These are phyloP conservation scores for Globisporangium okanoganense DNA, from an alignment of 352 stramenopile genomes.

Conservation along the genomic window DNA sequence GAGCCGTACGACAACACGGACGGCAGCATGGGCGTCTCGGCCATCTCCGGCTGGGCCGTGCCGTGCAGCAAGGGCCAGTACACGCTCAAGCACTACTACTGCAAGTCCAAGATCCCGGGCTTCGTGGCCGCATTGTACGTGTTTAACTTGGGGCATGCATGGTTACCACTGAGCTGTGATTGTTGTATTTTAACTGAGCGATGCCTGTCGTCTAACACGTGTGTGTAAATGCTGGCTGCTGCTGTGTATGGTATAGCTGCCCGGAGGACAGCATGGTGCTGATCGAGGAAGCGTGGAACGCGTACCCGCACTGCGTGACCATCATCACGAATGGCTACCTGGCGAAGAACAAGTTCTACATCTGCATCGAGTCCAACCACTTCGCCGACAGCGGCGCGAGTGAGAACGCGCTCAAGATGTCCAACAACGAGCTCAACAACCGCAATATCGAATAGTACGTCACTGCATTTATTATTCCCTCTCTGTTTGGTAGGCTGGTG, in stretches of 20 bases:
- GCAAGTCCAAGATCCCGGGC: slow-evolving; percentile 79
- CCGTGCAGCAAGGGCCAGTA: slow-evolving; percentile 82
- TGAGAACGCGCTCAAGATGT: slow-evolving; percentile 70
- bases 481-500: no score
- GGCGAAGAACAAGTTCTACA: slow-evolving; percentile 86
- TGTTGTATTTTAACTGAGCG: background rate
- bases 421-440: slow-evolving; percentile 63
- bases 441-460: slow-evolving; percentile 76
- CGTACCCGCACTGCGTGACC: slow-evolving; percentile 84
- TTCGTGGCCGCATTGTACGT: slow-evolving; percentile 78
- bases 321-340: slow-evolving; percentile 85
- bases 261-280: slow-evolving; percentile 85
- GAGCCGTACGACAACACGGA: slow-evolving; percentile 79
- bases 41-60: slow-evolving; percentile 70
- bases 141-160: no score
- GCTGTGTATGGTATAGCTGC: slow-evolving; percentile 38
- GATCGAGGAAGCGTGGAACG: slow-evolving; percentile 85
- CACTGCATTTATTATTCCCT: background rate
- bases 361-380: slow-evolving; percentile 81
- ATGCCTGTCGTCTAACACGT: background rate
- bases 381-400: slow-evolving; percentile 49
- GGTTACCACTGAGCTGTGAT: background rate
- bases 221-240: background rate
- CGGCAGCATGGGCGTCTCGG: slow-evolving; percentile 67
- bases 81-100: slow-evolving; percentile 88